Evolutionary conservation across 1,284 basidiomycete genomes (phyloP).

Genomic region (Exobasidium rhododendri): DNA sequence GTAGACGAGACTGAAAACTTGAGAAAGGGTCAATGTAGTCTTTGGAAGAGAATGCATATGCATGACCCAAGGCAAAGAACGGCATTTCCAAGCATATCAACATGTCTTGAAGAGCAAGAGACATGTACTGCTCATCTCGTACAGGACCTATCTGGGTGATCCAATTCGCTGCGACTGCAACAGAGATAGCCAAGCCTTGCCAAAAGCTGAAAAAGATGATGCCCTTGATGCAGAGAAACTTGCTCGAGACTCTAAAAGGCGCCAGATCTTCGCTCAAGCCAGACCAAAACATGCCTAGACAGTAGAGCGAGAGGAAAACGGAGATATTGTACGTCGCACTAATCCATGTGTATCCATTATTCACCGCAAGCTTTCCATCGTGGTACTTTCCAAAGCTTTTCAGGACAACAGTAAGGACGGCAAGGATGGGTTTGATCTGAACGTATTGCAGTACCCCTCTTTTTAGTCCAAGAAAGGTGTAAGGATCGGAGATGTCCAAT

Average conservation of each 20-base stretch:
- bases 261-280: constrained; percentile 44
- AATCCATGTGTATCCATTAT: constrained; percentile 68
- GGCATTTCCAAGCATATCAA: constrained; percentile 94
- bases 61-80: constrained; percentile 87
- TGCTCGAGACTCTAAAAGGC: constrained; percentile 47
- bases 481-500: constrained; percentile 59
- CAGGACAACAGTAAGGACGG: constrained; percentile 75
- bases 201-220: constrained; percentile 98
- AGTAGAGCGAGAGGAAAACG: constrained; percentile 58
- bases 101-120: constrained; percentile 47
- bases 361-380: constrained; percentile 76
- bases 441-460: constrained; percentile 96
- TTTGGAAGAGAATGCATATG: constrained; percentile 68
- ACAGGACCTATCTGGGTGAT: constrained; percentile 72
- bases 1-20: constrained; percentile 40
- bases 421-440: constrained; percentile 88
- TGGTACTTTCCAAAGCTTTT: constrained; percentile 83
- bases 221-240: constrained; percentile 85
- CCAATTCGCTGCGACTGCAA: constrained; percentile 75
- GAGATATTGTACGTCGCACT: constrained; percentile 68
- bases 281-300: constrained; percentile 51
- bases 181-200: constrained; percentile 78
- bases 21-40: constrained; percentile 45
- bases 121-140: constrained; percentile 68
- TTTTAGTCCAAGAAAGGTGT: constrained; percentile 89